Percentiles rank a stretch among this genome's conserved stretches.
These are phyloP conservation scores for Pelargonium australe DNA, from an alignment of 441 rosid species.

Conservation along the genomic window DNA sequence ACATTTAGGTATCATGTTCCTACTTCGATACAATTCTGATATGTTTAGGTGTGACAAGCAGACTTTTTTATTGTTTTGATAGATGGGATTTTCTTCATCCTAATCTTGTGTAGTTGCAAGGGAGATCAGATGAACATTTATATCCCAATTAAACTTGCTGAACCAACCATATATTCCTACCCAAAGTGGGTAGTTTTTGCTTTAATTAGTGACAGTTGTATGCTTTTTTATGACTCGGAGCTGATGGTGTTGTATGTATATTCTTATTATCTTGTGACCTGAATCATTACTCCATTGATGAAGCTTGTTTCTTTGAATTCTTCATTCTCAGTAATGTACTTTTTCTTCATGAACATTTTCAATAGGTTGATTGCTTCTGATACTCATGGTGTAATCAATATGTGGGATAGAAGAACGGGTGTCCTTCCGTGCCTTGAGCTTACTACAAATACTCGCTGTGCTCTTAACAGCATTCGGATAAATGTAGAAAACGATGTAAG, in stretches of 20 bases:
- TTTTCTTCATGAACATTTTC: conserved; percentile 16
- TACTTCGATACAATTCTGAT: neutral
- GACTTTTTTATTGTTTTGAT: neutral
- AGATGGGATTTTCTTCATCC: neutral
- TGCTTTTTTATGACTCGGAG: neutral
- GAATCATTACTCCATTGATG: neutral
- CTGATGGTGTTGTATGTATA: neutral
- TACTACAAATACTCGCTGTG: conserved; percentile 33
- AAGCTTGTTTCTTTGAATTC: neutral
- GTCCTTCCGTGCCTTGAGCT: conserved; percentile 68
- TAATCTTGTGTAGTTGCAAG: neutral
- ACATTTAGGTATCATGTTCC: neutral
- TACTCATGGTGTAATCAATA: conserved; percentile 51
- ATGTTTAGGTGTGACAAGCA: neutral
- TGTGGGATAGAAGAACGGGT: conserved; percentile 83
- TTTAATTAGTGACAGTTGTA: neutral
- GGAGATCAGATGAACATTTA: neutral
- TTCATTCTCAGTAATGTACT: neutral
- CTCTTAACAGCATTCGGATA: conserved; percentile 58
- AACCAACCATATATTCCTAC: neutral
- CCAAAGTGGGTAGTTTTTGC: neutral
- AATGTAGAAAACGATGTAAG: conserved; percentile 66
- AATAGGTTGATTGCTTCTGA: conserved; percentile 76
- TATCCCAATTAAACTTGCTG: neutral
- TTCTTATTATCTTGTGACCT: conserved; percentile 6